Conservation (phyloP, 805 yeast species). For the Candida insectorum region DNA sequence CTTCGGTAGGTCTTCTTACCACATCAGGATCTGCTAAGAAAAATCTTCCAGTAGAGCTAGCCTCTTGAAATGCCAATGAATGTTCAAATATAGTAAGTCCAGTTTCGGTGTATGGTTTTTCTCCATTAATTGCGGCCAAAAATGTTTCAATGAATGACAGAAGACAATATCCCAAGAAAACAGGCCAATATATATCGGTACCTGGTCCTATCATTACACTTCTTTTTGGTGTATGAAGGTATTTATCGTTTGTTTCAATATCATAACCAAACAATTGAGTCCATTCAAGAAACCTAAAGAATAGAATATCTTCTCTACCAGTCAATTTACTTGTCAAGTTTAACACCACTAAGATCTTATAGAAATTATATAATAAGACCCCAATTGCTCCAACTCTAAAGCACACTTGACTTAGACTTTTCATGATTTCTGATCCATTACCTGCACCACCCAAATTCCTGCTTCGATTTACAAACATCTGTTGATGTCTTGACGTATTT, state of each 20-base stretch:
- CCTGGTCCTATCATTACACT: conserved; percentile 46
- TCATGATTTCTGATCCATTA: conserved; percentile 16
- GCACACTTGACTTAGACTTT: conserved; percentile 17
- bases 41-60: conserved; percentile 37
- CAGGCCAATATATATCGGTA: conserved; percentile 54
- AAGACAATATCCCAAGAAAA: conserved; percentile 54
- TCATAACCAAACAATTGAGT: conserved; percentile 22
- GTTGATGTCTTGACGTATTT: conserved; percentile 22
- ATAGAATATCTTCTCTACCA: conserved; percentile 9
- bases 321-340: conserved; percentile 20
- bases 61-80: conserved; percentile 74
- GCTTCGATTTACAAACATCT: conserved; percentile 14
- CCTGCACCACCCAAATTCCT: conserved; percentile 8
- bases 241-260: conserved; percentile 16
- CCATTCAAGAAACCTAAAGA: conserved; percentile 12
- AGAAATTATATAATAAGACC: conserved; percentile 21
- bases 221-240: conserved; percentile 26
- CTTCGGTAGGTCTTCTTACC: conserved; percentile 47
- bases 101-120: conserved; percentile 55
- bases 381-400: conserved; percentile 27
- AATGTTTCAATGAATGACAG: conserved; percentile 68
- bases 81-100: conserved; percentile 74
- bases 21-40: conserved; percentile 19
- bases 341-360: conserved; percentile 29
- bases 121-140: conserved; percentile 53